phyloP scores from a whole-genome alignment of 345 rosid species.

The Aquilaria malaccensis region DNA sequence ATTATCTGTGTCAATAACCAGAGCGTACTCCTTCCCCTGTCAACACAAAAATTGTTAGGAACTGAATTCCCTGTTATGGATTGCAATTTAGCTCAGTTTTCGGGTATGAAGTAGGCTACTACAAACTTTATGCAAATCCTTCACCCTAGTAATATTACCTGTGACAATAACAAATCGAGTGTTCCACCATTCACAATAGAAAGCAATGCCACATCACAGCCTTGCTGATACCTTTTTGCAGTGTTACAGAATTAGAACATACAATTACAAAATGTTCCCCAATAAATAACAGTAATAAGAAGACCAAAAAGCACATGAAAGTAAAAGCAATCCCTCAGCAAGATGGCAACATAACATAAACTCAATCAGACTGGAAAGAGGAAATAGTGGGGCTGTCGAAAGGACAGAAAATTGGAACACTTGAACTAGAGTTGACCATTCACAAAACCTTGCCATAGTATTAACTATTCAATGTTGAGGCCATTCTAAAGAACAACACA shows the following conservation, averaged over 20 bases:
- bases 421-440: no score
- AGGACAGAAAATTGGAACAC: no score
- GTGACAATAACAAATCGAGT: conserved; percentile 36
- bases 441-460: no score
- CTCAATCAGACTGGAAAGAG: no score
- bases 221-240: conserved; percentile 31
- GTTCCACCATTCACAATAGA: conserved; percentile 38
- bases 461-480: no score
- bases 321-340: not conserved
- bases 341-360: not conserved
- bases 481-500: no score
- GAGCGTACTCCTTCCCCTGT: conserved; percentile 59
- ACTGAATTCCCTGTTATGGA: not conserved
- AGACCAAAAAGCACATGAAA: not conserved
- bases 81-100: no score
- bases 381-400: no score
- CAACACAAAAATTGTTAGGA: conserved; percentile 2
- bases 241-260: conserved; percentile 2
- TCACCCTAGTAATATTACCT: conserved; percentile 25
- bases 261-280: conserved; percentile 4
- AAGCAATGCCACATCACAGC: conserved; percentile 23
- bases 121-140: no score
- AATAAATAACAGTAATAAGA: not conserved
- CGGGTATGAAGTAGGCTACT: no score
- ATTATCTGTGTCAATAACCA: conserved; percentile 35